phyloP scores from a whole-genome alignment of 345 rosid species.

The Pistacia integerrima region DNA sequence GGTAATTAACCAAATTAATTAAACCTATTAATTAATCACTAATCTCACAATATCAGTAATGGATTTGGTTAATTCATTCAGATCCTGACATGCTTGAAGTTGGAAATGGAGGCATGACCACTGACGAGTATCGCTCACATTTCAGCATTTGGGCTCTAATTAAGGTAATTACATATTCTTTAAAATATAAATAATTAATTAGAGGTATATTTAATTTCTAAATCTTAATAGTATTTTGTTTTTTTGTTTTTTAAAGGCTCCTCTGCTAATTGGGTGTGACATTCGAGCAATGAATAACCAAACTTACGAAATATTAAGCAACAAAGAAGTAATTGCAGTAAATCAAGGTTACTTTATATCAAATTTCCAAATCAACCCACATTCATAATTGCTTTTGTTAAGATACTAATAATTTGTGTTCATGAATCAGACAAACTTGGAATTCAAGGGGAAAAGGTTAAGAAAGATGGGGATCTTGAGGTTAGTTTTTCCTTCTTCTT shows the following conservation, averaged over 20 bases:
- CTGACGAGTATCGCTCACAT: too few species aligned
- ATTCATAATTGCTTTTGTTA: too few species aligned
- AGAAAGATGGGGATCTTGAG: slow-evolving; percentile 49
- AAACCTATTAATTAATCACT: too few species aligned
- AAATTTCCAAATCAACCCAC: background rate
- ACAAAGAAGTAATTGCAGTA: slow-evolving; percentile 57
- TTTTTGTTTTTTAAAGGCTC: slow-evolving; percentile 37
- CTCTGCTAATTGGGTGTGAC: slow-evolving; percentile 61
- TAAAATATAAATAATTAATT: too few species aligned
- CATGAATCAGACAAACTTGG: slow-evolving; percentile 48
- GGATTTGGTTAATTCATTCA: too few species aligned
- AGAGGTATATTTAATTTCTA: too few species aligned
- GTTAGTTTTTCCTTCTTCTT: slow-evolving; percentile 7
- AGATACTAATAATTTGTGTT: too few species aligned
- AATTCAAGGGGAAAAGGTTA: slow-evolving; percentile 62
- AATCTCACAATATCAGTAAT: too few species aligned
- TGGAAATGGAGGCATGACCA: too few species aligned
- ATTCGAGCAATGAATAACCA: slow-evolving; percentile 39
- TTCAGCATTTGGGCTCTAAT: slow-evolving; percentile 16
- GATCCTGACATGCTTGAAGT: too few species aligned
- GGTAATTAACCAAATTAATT: slow-evolving; percentile 28
- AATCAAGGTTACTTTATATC: slow-evolving; percentile 49
- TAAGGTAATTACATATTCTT: slow-evolving; percentile 34
- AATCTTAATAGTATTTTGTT: too few species aligned
- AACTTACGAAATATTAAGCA: slow-evolving; percentile 43